A percentile compares a stretch with the other conserved stretches of the same genome.
Conservation (phyloP, 495 filamentous ascomycete species). For the Tuber melanosporum region DNA sequence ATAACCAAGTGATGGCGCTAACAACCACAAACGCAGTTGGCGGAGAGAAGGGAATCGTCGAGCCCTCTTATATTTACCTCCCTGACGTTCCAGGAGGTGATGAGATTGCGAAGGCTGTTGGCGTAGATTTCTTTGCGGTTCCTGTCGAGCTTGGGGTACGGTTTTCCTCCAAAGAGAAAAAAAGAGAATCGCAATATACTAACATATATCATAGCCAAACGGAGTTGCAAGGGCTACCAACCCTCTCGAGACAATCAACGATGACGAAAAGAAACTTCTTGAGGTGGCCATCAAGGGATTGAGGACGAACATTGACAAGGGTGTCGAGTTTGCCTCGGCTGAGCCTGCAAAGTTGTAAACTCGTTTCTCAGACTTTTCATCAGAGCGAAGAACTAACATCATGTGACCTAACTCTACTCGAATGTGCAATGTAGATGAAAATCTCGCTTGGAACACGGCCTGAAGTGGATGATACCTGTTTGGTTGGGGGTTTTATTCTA, state of each 20-base stretch:
- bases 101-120: constrained; percentile 67
- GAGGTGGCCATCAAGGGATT: constrained; percentile 65
- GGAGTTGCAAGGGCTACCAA: constrained; percentile 79
- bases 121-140: constrained; percentile 85
- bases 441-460: neutral
- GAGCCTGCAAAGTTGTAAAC: constrained; percentile 43
- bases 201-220: constrained; percentile 56
- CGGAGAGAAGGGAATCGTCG: constrained; percentile 84
- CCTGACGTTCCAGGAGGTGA: constrained; percentile 82
- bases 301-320: constrained; percentile 89
- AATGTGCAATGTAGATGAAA: neutral
- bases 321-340: constrained; percentile 62
- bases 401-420: neutral
- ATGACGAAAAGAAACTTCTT: constrained; percentile 80
- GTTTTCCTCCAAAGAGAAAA: constrained; percentile 18
- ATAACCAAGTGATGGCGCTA: neutral
- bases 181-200: constrained; percentile 35
- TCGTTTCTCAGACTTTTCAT: constrained; percentile 1
- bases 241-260: constrained; percentile 63
- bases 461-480: neutral
- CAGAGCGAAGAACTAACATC: neutral
- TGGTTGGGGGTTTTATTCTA: neutral
- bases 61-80: constrained; percentile 92
- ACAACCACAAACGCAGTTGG: constrained; percentile 51
- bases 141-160: constrained; percentile 90